phyloP scores from a whole-genome alignment of 495 filamentous ascomycete genomes.

The Penicillium malachiteum region DNA sequence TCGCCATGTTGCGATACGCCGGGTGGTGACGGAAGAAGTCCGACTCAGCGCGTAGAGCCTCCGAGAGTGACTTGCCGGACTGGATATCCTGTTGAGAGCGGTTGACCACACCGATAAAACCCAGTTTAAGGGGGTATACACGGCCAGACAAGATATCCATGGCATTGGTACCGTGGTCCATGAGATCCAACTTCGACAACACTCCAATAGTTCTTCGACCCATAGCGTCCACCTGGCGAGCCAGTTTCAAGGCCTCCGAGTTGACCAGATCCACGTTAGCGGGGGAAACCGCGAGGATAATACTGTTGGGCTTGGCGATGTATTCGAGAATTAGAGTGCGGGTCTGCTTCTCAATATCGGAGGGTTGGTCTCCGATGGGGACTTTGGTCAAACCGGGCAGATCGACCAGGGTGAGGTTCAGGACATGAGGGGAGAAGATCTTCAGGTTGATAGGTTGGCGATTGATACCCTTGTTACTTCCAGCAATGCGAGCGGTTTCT shows the following conservation, averaged over 20 bases:
- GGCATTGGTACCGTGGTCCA: constrained; percentile 99
- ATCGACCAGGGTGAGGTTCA: constrained; percentile 96
- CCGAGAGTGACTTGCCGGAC: constrained; percentile 83
- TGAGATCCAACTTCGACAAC: constrained; percentile 94
- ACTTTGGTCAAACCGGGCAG: constrained; percentile 96
- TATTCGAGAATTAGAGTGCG: constrained; percentile 96
- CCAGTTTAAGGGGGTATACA: constrained; percentile 95
- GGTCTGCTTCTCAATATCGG: constrained; percentile 98
- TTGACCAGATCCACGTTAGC: constrained; percentile 99
- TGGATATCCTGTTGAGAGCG: constrained; percentile 98
- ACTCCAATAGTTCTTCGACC: constrained; percentile 95
- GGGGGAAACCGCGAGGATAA: constrained; percentile 93
- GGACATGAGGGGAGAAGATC: constrained; percentile 95
- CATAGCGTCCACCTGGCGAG: constrained; percentile 93
- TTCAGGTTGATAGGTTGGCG: constrained; percentile 97
- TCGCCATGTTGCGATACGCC: constrained; percentile 94
- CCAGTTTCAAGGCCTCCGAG: constrained; percentile 95
- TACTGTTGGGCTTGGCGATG: constrained; percentile 98
- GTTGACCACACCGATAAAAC: constrained; percentile 98
- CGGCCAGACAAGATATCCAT: constrained; percentile 94
- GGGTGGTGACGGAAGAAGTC: constrained; percentile 98
- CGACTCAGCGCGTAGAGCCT: constrained; percentile 83
- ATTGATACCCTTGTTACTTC: constrained; percentile 98
- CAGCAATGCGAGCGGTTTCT: constrained; percentile 92
- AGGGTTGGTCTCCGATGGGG: constrained; percentile 96